Evolutionary conservation across 768 basidiomycete species (phyloP).

Genomic region (Tricholoma sp.): DNA sequence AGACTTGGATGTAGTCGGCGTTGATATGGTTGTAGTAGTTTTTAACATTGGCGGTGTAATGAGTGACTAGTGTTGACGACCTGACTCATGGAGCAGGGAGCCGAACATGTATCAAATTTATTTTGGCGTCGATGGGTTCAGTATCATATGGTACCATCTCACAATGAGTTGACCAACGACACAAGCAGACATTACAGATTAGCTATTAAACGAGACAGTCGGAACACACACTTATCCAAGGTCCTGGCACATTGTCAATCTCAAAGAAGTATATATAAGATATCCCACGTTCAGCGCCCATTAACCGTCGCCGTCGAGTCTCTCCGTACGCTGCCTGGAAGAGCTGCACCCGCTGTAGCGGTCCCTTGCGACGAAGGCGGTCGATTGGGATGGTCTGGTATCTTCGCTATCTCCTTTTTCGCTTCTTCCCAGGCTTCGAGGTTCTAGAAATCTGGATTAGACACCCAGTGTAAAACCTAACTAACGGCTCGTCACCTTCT

Average conservation of each 20-base stretch:
- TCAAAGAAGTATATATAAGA: conserved; percentile 7
- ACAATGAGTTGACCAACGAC: neutral
- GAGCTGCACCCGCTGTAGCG: conserved; percentile 26
- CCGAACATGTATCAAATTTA: no score
- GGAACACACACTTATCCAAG: conserved; percentile 7
- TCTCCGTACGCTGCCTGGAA: conserved; percentile 41
- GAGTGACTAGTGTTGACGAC: no score
- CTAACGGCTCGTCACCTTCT: conserved; percentile 58
- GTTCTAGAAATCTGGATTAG: conserved; percentile 51
- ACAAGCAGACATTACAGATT: conserved; percentile 7
- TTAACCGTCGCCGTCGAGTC: conserved; percentile 72
- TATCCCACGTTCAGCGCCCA: conserved; percentile 36
- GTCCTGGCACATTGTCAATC: conserved; percentile 2
- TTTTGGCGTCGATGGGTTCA: no score
- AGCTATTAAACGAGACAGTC: conserved; percentile 10
- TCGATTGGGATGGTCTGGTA: conserved; percentile 86
- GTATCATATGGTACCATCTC: no score
- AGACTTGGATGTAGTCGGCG: neutral
- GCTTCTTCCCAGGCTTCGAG: conserved; percentile 97
- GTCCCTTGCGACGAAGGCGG: conserved; percentile 37
- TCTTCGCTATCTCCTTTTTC: conserved; percentile 84
- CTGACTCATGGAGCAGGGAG: no score
- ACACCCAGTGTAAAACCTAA: neutral
- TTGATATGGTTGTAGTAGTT: neutral
- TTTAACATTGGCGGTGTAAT: no score